These are phyloP conservation scores for Botrytis sinoallii DNA, from an alignment of 2,329 filamentous ascomycete genomes.

Conservation along the genomic window DNA sequence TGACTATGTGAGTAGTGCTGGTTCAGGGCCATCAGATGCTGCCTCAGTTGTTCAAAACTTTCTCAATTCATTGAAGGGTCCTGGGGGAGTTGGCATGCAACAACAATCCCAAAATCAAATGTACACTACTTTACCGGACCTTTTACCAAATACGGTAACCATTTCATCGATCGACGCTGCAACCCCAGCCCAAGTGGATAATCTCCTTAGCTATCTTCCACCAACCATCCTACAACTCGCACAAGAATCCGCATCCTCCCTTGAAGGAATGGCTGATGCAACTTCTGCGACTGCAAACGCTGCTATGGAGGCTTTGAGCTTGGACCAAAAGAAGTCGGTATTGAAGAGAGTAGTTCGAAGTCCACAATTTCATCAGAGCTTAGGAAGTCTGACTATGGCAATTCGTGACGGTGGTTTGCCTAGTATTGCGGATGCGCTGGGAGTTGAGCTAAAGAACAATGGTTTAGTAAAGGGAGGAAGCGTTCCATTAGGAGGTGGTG, in stretches of 20 bases:
- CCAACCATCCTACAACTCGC: constrained; percentile 74
- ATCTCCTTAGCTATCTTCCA: constrained; percentile 74
- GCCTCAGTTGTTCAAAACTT: constrained; percentile 82
- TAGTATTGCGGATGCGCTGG: constrained; percentile 81
- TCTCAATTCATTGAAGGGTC: constrained; percentile 71
- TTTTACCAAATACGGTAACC: constrained; percentile 75
- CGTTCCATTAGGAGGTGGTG: constrained; percentile 81
- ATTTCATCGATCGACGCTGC: constrained; percentile 66
- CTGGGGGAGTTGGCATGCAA: constrained; percentile 39
- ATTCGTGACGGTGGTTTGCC: constrained; percentile 87
- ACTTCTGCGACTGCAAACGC: constrained; percentile 65
- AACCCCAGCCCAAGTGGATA: constrained; percentile 63
- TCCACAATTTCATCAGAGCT: constrained; percentile 85
- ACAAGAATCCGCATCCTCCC: constrained; percentile 60
- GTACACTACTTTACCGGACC: constrained; percentile 82
- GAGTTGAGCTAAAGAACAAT: constrained; percentile 77
- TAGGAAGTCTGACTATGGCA: constrained; percentile 81
- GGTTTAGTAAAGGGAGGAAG: constrained; percentile 74
- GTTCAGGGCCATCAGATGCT: constrained; percentile 61
- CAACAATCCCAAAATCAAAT: constrained; percentile 56
- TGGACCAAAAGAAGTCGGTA: constrained; percentile 75
- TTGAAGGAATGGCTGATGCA: constrained; percentile 60
- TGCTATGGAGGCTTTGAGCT: constrained; percentile 69
- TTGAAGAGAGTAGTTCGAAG: constrained; percentile 80
- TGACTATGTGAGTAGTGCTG: constrained; percentile 54